Evolutionary conservation across 371 early-diverging fungal genomes (phyloP).

Genomic region (Nematocida sp.): DNA sequence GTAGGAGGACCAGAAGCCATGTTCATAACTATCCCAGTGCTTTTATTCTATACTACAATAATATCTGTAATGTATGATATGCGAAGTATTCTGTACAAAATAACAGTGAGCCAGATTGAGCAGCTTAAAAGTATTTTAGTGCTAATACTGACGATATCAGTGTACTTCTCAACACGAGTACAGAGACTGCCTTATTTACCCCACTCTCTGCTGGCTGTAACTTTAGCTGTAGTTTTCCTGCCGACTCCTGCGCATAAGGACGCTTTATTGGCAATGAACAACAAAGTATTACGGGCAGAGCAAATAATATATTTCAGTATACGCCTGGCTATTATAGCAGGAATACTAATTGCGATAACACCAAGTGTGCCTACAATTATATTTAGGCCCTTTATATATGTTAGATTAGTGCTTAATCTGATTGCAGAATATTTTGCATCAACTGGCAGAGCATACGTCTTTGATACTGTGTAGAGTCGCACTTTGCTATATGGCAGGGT

Average conservation of each 20-base stretch:
- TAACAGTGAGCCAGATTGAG: neutral
- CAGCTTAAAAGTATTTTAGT: constrained; percentile 2
- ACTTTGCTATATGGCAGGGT: no score
- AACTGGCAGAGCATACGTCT: neutral
- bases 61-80: constrained; percentile 1
- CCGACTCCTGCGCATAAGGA: neutral
- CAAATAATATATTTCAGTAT: neutral
- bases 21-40: neutral
- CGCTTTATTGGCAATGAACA: neutral
- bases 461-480: neutral
- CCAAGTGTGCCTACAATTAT: neutral
- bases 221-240: neutral
- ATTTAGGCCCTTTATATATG: constrained; percentile 17
- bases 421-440: neutral
- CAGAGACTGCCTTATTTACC: neutral
- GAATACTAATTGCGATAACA: neutral
- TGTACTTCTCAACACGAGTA: neutral
- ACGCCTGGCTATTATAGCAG: neutral
- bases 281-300: neutral
- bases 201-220: neutral
- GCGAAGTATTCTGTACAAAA: neutral
- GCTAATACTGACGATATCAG: neutral
- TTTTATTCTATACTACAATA: neutral
- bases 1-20: neutral
- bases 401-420: neutral